Evolutionary conservation across 371 early-diverging fungal species (phyloP).

Genomic region (Mortierella sp.): DNA sequence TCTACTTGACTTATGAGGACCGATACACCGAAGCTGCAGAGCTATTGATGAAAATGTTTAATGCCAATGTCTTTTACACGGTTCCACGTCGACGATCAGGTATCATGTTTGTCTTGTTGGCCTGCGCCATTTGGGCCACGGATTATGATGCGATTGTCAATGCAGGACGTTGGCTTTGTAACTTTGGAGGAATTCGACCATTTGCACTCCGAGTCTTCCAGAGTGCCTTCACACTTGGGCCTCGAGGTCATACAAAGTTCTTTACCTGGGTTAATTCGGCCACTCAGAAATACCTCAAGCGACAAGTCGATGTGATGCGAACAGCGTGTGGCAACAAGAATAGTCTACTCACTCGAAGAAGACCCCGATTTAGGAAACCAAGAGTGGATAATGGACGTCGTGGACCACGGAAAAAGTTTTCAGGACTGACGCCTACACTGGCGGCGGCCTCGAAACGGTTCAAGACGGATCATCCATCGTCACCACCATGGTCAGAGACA

Average conservation of each 20-base stretch:
- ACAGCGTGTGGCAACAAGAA: constrained; percentile 15
- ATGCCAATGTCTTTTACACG: constrained; percentile 78
- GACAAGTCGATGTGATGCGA: constrained; percentile 40
- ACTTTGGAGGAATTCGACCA: constrained; percentile 39
- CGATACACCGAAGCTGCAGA: constrained; percentile 70
- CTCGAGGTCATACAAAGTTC: constrained; percentile 21
- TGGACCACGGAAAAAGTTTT: constrained; percentile 13
- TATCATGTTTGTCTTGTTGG: constrained; percentile 64
- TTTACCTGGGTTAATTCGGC: constrained; percentile 33
- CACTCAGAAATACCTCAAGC: constrained; percentile 37
- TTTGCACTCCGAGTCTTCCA: constrained; percentile 34
- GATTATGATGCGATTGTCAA: constrained; percentile 29
- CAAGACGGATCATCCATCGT: background rate
- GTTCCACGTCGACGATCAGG: constrained; percentile 56
- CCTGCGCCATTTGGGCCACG: constrained; percentile 49
- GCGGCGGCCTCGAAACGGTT: constrained; percentile 16
- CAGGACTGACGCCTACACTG: constrained; percentile 3
- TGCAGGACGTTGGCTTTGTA: constrained; percentile 32
- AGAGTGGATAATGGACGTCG: background rate
- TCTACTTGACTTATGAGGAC: constrained; percentile 65
- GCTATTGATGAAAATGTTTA: constrained; percentile 64
- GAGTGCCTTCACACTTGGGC: constrained; percentile 26
- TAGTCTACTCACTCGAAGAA: constrained; percentile 8
- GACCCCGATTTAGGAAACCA: no score
- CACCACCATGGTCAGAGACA: background rate